A percentile compares a stretch with the other conserved stretches of the same genome.
These are phyloP conservation scores for Cystobasidium ongulense DNA, from an alignment of 768 basidiomycete genomes.

Conservation along the genomic window DNA sequence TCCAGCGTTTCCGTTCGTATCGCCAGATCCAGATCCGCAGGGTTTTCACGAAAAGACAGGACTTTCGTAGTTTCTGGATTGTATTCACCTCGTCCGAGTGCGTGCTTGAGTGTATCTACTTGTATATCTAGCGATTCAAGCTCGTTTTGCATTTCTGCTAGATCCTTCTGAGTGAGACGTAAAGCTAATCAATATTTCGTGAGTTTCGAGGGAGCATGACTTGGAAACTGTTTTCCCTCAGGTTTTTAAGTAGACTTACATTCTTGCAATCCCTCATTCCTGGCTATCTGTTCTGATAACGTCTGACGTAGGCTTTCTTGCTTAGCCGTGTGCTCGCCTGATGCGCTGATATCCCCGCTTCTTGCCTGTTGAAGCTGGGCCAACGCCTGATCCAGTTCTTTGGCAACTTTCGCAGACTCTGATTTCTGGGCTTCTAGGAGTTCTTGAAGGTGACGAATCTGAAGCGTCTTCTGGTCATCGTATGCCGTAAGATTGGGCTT, in stretches of 20 bases:
- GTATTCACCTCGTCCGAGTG: constrained; percentile 40
- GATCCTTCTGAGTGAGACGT: neutral
- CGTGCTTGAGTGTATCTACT: constrained; percentile 37
- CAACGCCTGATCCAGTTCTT: constrained; percentile 4
- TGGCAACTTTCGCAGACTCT: neutral
- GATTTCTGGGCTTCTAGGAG: constrained; percentile 21
- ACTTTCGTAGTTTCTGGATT: constrained; percentile 39
- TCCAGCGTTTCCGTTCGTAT: constrained; percentile 67
- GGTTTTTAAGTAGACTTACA: neutral
- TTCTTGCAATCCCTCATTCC: constrained; percentile 27
- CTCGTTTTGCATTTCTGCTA: constrained; percentile 20
- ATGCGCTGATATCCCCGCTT: neutral
- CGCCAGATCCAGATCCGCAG: constrained; percentile 72
- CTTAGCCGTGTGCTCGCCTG: neutral
- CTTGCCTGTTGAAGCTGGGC: neutral
- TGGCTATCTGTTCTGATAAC: neutral
- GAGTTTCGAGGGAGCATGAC: neutral
- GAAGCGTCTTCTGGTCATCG: constrained; percentile 22
- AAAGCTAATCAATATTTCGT: constrained; percentile 11
- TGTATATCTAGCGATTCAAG: constrained; percentile 37
- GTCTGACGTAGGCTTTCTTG: neutral
- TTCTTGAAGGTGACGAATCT: constrained; percentile 27
- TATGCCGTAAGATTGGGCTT: constrained; percentile 15
- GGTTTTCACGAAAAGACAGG: constrained; percentile 54
- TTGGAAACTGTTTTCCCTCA: neutral